phyloP scores from a whole-genome alignment of 805 yeast species.

The Saccharomycopsis sp. region DNA sequence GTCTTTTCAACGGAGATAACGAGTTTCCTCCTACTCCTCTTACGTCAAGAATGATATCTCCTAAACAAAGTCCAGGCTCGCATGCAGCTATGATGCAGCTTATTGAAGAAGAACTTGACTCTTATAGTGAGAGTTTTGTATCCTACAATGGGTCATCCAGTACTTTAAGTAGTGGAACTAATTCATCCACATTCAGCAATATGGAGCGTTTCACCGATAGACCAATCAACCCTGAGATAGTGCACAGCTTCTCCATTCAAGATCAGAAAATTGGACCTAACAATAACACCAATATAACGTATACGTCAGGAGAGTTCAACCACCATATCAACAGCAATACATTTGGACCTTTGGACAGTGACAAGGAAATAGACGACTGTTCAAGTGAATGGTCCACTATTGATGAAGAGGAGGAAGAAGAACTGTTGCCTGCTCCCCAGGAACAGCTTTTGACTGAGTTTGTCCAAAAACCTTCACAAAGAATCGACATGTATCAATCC shows the following conservation, averaged over 20 bases:
- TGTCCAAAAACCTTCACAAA: not conserved
- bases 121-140: not conserved
- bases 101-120: not conserved
- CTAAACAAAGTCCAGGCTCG: not conserved
- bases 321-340: constrained; percentile 8
- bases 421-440: not conserved
- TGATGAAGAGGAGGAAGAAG: not conserved
- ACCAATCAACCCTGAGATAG: not conserved
- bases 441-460: not conserved
- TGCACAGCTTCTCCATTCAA: not conserved
- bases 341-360: constrained; percentile 16
- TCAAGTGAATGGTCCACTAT: not conserved
- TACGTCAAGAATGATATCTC: not conserved
- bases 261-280: not conserved
- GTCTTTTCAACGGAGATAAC: constrained; percentile 1
- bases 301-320: constrained; percentile 14
- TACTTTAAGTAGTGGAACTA: not conserved
- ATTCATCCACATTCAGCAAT: not conserved
- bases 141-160: not conserved
- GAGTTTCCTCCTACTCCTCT: not conserved
- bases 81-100: not conserved
- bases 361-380: constrained; percentile 4
- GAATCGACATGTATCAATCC: not conserved
- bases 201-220: not conserved
- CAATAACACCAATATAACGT: not conserved